A percentile compares a stretch with the other conserved stretches of the same genome.
Evolutionary conservation across 768 basidiomycete genomes (phyloP).

Genomic region (Boletus rex-veris): DNA sequence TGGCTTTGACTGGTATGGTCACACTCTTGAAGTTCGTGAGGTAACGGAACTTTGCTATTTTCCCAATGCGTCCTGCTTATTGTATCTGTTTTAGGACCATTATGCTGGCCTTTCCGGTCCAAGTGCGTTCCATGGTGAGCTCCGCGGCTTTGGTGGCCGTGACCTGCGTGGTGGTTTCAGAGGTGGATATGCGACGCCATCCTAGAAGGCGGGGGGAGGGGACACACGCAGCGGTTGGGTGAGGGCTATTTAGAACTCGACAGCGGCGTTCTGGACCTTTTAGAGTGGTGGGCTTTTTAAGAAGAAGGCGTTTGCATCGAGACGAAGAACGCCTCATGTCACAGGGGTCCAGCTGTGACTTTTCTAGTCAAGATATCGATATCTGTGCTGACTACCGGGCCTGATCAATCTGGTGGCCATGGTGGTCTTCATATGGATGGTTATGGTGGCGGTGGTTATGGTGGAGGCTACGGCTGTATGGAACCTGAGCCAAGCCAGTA

Average conservation of each 20-base stretch:
- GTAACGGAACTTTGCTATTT: conserved; percentile 38
- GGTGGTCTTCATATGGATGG: conserved; percentile 35
- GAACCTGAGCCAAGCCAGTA: conserved; percentile 90
- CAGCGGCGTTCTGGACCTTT: conserved; percentile 18
- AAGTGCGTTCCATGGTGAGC: conserved; percentile 52
- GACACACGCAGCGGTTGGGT: conserved; percentile 16
- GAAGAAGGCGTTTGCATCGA: conserved; percentile 14
- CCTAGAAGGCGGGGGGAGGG: conserved; percentile 1
- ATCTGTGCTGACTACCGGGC: conserved; percentile 93
- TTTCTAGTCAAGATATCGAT: conserved; percentile 85
- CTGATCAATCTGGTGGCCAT: conserved; percentile 55
- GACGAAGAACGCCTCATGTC: conserved; percentile 30
- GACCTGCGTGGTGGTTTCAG: conserved; percentile 36
- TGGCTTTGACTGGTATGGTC: conserved; percentile 96
- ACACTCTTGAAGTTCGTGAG: conserved; percentile 93
- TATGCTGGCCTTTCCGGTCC: conserved; percentile 81
- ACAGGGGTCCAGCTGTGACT: conserved; percentile 56
- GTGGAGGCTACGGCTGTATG: conserved; percentile 37
- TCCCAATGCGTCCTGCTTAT: background rate
- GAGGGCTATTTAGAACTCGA: conserved; percentile 16
- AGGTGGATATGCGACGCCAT: conserved; percentile 48
- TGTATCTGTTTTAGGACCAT: conserved; percentile 58
- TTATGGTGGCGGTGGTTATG: conserved; percentile 41
- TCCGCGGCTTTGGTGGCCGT: conserved; percentile 47
- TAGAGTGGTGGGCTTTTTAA: conserved; percentile 18